Evolutionary conservation across 2,329 filamentous ascomycete species (phyloP).

Genomic region (Fusarium penzigii): DNA sequence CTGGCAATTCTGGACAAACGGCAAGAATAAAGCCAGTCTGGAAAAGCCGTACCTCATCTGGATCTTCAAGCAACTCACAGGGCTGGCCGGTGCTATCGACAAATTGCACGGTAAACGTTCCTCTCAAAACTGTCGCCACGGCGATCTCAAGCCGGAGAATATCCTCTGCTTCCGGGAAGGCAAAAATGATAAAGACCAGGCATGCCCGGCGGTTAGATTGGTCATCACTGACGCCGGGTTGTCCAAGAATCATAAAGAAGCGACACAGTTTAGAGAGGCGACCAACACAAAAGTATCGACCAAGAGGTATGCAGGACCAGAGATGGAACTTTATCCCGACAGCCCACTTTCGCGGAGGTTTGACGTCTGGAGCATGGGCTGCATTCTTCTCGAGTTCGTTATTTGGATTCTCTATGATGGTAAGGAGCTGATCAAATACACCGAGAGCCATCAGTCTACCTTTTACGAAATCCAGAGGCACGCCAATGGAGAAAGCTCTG

Average conservation of each 20-base stretch:
- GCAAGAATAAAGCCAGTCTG: background rate
- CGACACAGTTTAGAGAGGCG: background rate
- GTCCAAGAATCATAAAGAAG: constrained; percentile 4
- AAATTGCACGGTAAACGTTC: background rate
- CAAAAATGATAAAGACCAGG: too few relatives aligned
- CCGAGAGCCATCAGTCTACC: background rate
- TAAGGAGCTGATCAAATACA: background rate
- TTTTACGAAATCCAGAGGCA: background rate
- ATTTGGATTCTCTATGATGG: constrained; percentile 5
- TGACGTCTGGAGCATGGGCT: constrained; percentile 6
- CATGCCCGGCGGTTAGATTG: background rate
- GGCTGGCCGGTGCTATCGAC: background rate
- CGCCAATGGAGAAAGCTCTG: background rate
- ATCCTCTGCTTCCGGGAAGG: background rate
- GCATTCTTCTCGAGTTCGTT: constrained; percentile 6
- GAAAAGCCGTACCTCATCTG: background rate
- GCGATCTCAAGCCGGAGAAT: constrained; percentile 7
- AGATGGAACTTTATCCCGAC: background rate
- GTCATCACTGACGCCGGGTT: constrained; percentile 7
- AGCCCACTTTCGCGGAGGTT: background rate
- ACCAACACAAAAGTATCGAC: constrained; percentile 3
- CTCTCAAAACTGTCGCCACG: constrained; percentile 1
- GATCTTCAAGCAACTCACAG: background rate
- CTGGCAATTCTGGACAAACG: constrained; percentile 7
- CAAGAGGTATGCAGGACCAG: constrained; percentile 1